Evolutionary conservation across 2,329 filamentous ascomycete genomes (phyloP), one percentile per base, ranked within the genome.

Genomic region (Hirsutella rhossiliensis): DNA sequence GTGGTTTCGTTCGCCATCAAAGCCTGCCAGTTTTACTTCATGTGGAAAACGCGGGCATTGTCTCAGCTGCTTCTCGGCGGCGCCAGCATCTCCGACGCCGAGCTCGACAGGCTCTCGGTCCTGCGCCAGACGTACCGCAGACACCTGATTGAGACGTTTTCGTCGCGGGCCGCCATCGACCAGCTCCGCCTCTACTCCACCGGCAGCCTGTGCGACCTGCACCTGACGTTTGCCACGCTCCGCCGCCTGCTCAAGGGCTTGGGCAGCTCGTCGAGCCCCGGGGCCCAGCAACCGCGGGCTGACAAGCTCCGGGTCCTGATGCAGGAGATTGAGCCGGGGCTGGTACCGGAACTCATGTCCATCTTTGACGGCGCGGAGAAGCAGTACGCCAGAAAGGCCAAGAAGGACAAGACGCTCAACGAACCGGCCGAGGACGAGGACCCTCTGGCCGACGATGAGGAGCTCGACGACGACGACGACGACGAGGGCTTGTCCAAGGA

Each of bases 11-110:
- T 82, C 53, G 82, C 87, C 28, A 84, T 94, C 55, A 83, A 84
- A 51, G 74, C 81, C 2, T 73, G 84, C 42, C 73, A 88, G 40
- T 87, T 94, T 64, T 97, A 96, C 65, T 94, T 96, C 59, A 87
- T 94, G 79, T 98, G 92, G 92, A 90, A 92, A 58, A 75, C 84
- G 19, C 76, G 78, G 43, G 69, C 72, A 43, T 56, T 87, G 47
- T 68, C 71, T 48, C 67, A 72, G 43, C 62, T 73, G 15, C 61
- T 86, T 31, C 65, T 71, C 15, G 69, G 71, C 23, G 73, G 78
- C 38, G 71, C 68, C 4, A 72, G 66, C 43, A 62, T 87, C 44
- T 56, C 77, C 1, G 69, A 77, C 41, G 62, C 67, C 7, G 74
- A 79, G 8, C 66, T 88, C 28, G 77, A 84, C 52, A 63, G 73